These are phyloP conservation scores for Pilatotrama ljubarskyi DNA, from an alignment of 768 basidiomycete genomes.

Conservation along the genomic window DNA sequence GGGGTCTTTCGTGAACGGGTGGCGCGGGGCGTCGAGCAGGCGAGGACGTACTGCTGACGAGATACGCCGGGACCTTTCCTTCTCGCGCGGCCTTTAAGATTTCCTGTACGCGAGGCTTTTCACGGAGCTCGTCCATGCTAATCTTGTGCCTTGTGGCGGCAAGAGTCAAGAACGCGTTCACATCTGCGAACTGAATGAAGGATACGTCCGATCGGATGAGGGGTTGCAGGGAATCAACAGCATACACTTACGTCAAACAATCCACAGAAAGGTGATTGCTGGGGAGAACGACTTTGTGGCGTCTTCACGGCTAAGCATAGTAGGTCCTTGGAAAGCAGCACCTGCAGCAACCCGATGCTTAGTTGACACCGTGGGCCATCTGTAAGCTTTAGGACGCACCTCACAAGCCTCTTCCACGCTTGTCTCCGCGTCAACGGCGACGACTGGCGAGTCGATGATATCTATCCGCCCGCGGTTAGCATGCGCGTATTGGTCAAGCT, in stretches of 20 bases:
- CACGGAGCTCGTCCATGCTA: slow-evolving; percentile 56
- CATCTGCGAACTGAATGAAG: slow-evolving; percentile 66
- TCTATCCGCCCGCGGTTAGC: slow-evolving; percentile 40
- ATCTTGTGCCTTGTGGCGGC: slow-evolving; percentile 79
- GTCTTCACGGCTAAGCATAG: slow-evolving; percentile 64
- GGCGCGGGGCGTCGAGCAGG: not conserved
- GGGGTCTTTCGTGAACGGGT: slow-evolving; percentile 2
- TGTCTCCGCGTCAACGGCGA: slow-evolving; percentile 65
- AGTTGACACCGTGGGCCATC: not conserved
- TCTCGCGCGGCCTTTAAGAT: slow-evolving; percentile 75
- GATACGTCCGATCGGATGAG: not conserved
- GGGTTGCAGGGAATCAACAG: not conserved
- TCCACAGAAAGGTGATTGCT: slow-evolving; percentile 42
- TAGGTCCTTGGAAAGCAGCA: slow-evolving; percentile 60
- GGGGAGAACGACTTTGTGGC: slow-evolving; percentile 28
- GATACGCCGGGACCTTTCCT: slow-evolving; percentile 69
- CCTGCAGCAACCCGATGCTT: slow-evolving; percentile 36
- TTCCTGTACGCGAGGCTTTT: slow-evolving; percentile 59
- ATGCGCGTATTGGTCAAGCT: not conserved
- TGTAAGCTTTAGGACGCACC: slow-evolving; percentile 39
- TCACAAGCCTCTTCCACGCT: slow-evolving; percentile 85
- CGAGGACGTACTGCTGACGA: slow-evolving; percentile 68
- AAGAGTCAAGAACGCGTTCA: slow-evolving; percentile 84
- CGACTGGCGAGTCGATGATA: slow-evolving; percentile 67
- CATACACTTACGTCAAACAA: slow-evolving; percentile 68